A percentile compares a stretch with the other conserved stretches of the same genome.
These are phyloP conservation scores for Lichtheimia ramosa DNA, from an alignment of 371 early-diverging fungal genomes.

Conservation along the genomic window DNA sequence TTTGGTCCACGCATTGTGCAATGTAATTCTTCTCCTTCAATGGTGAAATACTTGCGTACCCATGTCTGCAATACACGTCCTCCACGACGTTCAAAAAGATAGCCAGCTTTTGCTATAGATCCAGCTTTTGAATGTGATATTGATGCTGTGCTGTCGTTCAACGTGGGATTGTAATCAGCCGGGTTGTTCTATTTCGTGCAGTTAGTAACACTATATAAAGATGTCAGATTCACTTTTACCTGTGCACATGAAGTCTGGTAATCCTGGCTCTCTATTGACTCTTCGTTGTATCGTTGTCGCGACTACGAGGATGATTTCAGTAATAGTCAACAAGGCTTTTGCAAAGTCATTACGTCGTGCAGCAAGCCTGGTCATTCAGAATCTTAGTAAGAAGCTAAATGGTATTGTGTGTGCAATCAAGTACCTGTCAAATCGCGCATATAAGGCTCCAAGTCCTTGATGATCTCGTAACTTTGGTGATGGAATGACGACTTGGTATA, in stretches of 20 bases:
- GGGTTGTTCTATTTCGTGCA: constrained; percentile 16
- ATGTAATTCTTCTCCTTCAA: constrained; percentile 63
- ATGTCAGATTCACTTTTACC: constrained; percentile 7
- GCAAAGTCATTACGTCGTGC: constrained; percentile 32
- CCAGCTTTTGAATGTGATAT: background rate
- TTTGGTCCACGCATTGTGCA: constrained; percentile 52
- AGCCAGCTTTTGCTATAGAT: constrained; percentile 59
- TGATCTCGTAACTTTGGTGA: constrained; percentile 73
- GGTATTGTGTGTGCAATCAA: background rate
- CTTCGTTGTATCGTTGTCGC: constrained; percentile 42
- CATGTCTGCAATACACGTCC: constrained; percentile 73
- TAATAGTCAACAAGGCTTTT: background rate
- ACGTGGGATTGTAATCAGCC: constrained; percentile 29
- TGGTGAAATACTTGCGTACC: constrained; percentile 73
- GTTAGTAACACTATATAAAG: background rate
- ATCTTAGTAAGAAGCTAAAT: too few species aligned
- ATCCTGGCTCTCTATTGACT: constrained; percentile 24
- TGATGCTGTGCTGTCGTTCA: constrained; percentile 13
- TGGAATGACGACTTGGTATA: constrained; percentile 75
- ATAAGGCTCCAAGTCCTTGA: constrained; percentile 75
- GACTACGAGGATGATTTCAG: constrained; percentile 21
- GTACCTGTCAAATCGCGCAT: constrained; percentile 72
- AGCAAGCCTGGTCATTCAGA: constrained; percentile 28
- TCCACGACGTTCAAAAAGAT: constrained; percentile 71
- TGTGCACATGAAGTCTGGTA: constrained; percentile 35